Evolutionary conservation across 225 moss, liverwort and hornwort genomes (phyloP).

Genomic region (Sphagnum contortum): DNA sequence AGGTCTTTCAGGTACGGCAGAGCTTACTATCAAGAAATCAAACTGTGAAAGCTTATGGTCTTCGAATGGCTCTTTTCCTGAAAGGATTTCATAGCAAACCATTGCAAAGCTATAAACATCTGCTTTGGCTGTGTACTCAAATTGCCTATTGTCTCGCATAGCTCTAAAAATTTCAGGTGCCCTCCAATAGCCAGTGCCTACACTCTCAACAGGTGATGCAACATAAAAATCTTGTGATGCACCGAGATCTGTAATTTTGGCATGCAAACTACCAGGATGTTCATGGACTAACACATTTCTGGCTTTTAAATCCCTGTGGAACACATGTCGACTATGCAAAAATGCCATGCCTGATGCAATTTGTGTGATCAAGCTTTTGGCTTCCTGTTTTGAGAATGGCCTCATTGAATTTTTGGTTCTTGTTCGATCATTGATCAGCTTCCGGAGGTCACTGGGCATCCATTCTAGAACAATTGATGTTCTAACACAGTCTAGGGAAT

Average conservation of each 20-base stretch:
- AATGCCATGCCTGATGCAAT: constrained; percentile 17
- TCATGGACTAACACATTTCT: constrained; percentile 16
- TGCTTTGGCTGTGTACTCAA: constrained; percentile 9
- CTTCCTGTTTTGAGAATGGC: constrained; percentile 15
- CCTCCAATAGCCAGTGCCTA: constrained; percentile 2
- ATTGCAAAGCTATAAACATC: constrained; percentile 24
- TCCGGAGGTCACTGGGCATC: constrained; percentile 5
- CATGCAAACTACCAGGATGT: constrained; percentile 5
- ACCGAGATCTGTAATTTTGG: neutral
- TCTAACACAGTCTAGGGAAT: neutral
- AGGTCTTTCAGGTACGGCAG: constrained; percentile 10
- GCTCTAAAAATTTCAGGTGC: constrained; percentile 2
- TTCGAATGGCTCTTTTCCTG: constrained; percentile 5
- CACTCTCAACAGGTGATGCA: neutral
- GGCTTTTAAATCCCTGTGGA: constrained; percentile 26
- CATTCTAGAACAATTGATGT: constrained; percentile 20
- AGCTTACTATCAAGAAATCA: neutral
- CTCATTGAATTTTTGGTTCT: neutral
- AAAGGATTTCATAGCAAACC: constrained; percentile 18
- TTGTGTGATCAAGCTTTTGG: constrained; percentile 8
- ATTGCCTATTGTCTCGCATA: neutral
- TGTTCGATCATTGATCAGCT: neutral
- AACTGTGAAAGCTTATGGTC: fast-evolving
- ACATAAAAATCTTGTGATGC: neutral
- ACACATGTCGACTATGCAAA: constrained; percentile 14